A percentile compares a stretch with the other conserved stretches of the same genome.
Evolutionary conservation across 805 yeast species (phyloP).

Genomic region (Candida michaelii): DNA sequence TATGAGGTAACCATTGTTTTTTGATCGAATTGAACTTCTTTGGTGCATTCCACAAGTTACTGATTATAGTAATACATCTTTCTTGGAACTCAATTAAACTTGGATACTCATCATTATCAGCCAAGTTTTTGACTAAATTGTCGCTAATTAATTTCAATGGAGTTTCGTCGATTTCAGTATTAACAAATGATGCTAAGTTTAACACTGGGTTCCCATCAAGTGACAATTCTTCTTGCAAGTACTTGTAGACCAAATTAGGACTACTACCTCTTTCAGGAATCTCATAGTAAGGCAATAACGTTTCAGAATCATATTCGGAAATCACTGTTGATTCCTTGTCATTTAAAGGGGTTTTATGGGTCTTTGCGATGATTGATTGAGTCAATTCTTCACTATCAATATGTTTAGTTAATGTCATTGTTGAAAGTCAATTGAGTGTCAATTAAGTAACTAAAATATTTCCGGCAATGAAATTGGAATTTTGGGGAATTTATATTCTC

Average conservation of each 20-base stretch:
- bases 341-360: constrained; percentile 21
- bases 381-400: constrained; percentile 46
- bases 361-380: constrained; percentile 25
- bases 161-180: constrained; percentile 56
- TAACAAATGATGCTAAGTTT: constrained; percentile 88
- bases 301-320: constrained; percentile 29
- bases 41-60: constrained; percentile 80
- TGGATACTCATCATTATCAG: constrained; percentile 94
- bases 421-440: background rate
- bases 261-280: constrained; percentile 59
- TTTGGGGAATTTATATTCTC: constrained; percentile 1
- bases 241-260: constrained; percentile 53
- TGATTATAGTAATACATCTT: constrained; percentile 78
- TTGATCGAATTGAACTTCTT: constrained; percentile 20
- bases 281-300: constrained; percentile 53
- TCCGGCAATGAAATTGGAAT: too few species aligned
- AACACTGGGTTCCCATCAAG: constrained; percentile 83
- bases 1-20: constrained; percentile 29
- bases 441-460: too few species aligned
- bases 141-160: constrained; percentile 53
- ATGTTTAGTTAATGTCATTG: constrained; percentile 47
- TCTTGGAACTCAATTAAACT: constrained; percentile 75
- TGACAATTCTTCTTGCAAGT: constrained; percentile 70
- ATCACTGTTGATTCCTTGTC: constrained; percentile 28
- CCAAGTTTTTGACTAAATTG: constrained; percentile 82